Conservation (phyloP, 2,329 filamentous ascomycete genomes). For the Hypoxylon sp. region DNA sequence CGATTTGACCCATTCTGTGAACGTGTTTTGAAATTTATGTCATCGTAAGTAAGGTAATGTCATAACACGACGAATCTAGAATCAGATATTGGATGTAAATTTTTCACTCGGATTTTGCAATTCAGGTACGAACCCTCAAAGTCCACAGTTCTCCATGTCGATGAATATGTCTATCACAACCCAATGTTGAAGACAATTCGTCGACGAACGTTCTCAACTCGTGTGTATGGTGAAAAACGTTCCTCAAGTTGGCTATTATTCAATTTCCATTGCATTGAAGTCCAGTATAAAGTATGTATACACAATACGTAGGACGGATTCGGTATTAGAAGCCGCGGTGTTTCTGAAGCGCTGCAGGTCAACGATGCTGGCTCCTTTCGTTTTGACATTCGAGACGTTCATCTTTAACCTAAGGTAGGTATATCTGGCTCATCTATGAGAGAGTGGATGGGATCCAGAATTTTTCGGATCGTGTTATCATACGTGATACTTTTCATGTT, state of each 20-base stretch:
- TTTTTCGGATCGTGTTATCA: neutral
- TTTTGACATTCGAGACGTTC: neutral
- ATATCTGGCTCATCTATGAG: neutral
- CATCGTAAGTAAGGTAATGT: too few relatives aligned
- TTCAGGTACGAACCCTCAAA: too few relatives aligned
- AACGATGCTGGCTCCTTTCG: neutral
- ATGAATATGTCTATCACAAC: neutral
- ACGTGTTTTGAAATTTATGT: neutral
- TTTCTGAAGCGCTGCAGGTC: neutral
- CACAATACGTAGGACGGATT: neutral
- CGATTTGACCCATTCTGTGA: neutral
- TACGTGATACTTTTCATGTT: neutral
- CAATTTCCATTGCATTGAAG: neutral
- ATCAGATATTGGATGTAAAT: too few relatives aligned
- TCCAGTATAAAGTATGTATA: neutral
- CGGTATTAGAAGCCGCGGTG: neutral
- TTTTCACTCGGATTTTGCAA: too few relatives aligned
- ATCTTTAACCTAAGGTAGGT: too few relatives aligned
- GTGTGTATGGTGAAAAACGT: neutral
- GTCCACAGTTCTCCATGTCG: too few relatives aligned
- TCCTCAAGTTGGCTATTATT: neutral
- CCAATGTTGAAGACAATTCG: neutral
- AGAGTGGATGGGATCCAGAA: neutral
- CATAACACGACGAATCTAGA: too few relatives aligned
- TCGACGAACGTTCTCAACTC: neutral